Base-by-base conservation (phyloP, 2,329 filamentous ascomycete genomes). In the Claviceps maximensis region DNA sequence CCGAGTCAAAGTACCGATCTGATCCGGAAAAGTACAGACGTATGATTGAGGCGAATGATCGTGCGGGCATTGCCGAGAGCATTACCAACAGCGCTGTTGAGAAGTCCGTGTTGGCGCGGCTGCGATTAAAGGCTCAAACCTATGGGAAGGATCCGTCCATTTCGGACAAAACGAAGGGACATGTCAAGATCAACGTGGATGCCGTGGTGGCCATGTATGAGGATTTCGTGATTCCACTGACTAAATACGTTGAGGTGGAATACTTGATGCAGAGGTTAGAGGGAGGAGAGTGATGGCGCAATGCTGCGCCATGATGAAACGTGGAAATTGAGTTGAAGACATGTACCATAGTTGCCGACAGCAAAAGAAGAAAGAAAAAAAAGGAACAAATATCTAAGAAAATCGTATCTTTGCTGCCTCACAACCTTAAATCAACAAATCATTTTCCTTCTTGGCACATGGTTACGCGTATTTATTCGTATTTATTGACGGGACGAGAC, bases 231-330 rank as follows among this genome's bases (percentile, higher is more conserved):
- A 98, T 98, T 61, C 93, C 93, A 0, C 71, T 97, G 67, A 98
- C 93, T n/a, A 98, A 98, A 70, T 86, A 89, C 58, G 91, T 98
- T 42, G 93, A 98, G 74, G 89, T 98, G 10, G 93, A 98, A 62
- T 98, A 98, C 67, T 74, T 98, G 60, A 95, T 98, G 88, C 89
- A 97, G 70, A 80, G 93, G 58, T 73, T 98, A 52, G 80, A 81
- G 53, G 65, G 63, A 51, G 80, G 80, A 52, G 65, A 64, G 17
- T 50, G 21, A 45, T 41, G 45, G 19, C 10, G 29, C 3, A 4
- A 33, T 8, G 12, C 5, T 8, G 9, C 5, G 12, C 31, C 31
- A 33, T 33, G 31, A 33, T 10, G 12, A 33, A 33, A 33, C 5
- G 9, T 38, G 33, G 17, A 3, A 38, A 38, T 17, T 12, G 12